phyloP scores from a whole-genome alignment of 192 early-diverging fungal species.

The Ambispora gerdemannii region DNA sequence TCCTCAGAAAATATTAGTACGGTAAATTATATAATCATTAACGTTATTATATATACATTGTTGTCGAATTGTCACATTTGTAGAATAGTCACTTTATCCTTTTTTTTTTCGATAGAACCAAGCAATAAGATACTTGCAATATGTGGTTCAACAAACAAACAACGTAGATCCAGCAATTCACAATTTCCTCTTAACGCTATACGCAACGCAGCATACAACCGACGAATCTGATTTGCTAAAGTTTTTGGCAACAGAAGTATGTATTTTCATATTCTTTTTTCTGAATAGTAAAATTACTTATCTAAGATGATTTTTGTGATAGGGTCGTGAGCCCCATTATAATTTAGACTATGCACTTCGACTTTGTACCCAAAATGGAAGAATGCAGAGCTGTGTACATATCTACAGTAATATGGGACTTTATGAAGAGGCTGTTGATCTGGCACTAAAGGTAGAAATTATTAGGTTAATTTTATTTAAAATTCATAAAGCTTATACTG shows the following conservation, averaged over 20 bases:
- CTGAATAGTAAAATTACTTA: not conserved
- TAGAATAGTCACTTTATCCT: slow-evolving; percentile 21
- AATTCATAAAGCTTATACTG: too few species aligned
- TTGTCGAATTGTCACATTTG: not conserved
- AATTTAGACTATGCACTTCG: slow-evolving; percentile 90
- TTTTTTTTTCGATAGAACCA: slow-evolving; percentile 61
- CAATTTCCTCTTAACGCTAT: slow-evolving; percentile 85
- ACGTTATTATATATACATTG: not conserved
- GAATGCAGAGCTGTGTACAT: slow-evolving; percentile 85
- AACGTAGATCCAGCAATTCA: slow-evolving; percentile 89
- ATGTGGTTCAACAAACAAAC: slow-evolving; percentile 69
- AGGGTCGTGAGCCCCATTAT: slow-evolving; percentile 80
- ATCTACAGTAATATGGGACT: slow-evolving; percentile 85
- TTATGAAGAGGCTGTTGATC: slow-evolving; percentile 89
- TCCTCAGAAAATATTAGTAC: slow-evolving; percentile 32
- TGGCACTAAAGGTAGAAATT: slow-evolving; percentile 70
- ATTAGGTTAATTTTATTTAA: too few species aligned
- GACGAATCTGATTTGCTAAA: slow-evolving; percentile 69
- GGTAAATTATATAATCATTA: slow-evolving; percentile 32
- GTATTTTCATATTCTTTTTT: not conserved
- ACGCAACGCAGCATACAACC: slow-evolving; percentile 61
- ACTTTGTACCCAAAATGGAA: slow-evolving; percentile 77
- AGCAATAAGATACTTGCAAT: slow-evolving; percentile 83
- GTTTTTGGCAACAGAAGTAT: slow-evolving; percentile 73
- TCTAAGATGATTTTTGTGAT: slow-evolving; percentile 27